Percentiles rank a stretch among this genome's conserved stretches.
phyloP scores from a whole-genome alignment of 768 basidiomycete species.

The Boletales sp. region DNA sequence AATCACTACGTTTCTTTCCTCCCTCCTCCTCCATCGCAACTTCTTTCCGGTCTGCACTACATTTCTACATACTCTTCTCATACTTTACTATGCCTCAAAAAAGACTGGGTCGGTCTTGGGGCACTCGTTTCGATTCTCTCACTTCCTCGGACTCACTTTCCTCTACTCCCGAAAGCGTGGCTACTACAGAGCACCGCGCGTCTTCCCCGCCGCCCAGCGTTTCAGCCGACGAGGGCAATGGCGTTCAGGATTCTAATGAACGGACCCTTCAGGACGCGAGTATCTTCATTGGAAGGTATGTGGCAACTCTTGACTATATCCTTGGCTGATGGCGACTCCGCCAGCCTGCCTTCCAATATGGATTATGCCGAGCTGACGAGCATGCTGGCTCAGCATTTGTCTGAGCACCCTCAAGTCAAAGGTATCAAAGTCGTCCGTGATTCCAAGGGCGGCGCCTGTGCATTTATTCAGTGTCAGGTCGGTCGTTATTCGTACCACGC shows the following conservation, averaged over 20 bases:
- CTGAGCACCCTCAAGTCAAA: conserved; percentile 60
- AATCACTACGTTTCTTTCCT: conserved; percentile 9
- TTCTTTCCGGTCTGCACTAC: conserved; percentile 2
- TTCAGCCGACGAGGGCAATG: conserved; percentile 25
- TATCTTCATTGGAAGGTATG: conserved; percentile 80
- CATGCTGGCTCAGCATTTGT: conserved; percentile 63
- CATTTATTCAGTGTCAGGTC: conserved; percentile 85
- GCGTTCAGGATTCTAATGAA: conserved; percentile 35
- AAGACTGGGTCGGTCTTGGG: conserved; percentile 53
- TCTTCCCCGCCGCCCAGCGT: conserved; percentile 15
- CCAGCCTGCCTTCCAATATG: conserved; percentile 66
- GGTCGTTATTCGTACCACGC: conserved; percentile 9
- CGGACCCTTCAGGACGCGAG: conserved; percentile 71
- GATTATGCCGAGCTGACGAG: conserved; percentile 59
- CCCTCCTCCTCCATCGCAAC: background rate
- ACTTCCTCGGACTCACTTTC: conserved; percentile 47
- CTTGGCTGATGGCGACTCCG: conserved; percentile 8
- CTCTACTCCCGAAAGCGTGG: conserved; percentile 27
- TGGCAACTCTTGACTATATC: background rate
- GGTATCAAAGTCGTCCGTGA: conserved; percentile 71
- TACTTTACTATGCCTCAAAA: conserved; percentile 43
- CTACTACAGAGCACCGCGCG: conserved; percentile 4
- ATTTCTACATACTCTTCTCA: conserved; percentile 19
- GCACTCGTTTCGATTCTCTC: conserved; percentile 68
- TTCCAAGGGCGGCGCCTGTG: conserved; percentile 74